These are phyloP conservation scores for Brasenia schreberi DNA, from an alignment of 164 flowering plant genomes.

Conservation along the genomic window DNA sequence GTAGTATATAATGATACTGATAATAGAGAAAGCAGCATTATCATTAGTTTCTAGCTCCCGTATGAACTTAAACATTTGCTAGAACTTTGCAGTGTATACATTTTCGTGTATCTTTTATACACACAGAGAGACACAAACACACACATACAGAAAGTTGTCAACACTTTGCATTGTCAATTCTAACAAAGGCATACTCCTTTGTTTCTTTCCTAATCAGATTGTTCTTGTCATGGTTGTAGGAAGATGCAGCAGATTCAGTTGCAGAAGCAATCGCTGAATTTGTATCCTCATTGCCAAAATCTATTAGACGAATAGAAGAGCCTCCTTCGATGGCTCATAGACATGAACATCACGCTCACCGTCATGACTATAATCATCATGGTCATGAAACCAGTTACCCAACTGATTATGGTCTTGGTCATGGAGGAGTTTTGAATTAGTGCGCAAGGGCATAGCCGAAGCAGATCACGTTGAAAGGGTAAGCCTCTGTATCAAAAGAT, in stretches of 20 bases:
- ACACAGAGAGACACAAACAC: too few species aligned
- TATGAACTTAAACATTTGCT: too few species aligned
- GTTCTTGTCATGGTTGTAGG: constrained; percentile 25
- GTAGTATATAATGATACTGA: too few species aligned
- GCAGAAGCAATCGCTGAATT: constrained; percentile 42
- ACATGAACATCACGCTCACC: constrained; percentile 10
- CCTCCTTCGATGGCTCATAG: constrained; percentile 46
- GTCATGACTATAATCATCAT: constrained; percentile 27
- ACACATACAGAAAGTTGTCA: too few species aligned
- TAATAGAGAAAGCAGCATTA: too few species aligned
- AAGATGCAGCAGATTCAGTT: constrained; percentile 51
- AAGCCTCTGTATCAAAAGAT: neutral
- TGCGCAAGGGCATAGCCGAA: neutral
- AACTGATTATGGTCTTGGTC: constrained; percentile 68
- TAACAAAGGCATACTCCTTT: neutral
- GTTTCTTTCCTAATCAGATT: neutral
- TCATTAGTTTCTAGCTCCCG: too few species aligned
- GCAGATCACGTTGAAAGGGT: neutral
- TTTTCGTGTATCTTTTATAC: too few species aligned
- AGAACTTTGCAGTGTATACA: too few species aligned
- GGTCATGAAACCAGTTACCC: constrained; percentile 28
- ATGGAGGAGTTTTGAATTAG: constrained; percentile 32
- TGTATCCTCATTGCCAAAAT: constrained; percentile 58
- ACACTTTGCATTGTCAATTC: too few species aligned
- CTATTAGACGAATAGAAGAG: constrained; percentile 40